Evolutionary conservation across 768 basidiomycete genomes (phyloP).

Genomic region (Kwoniella mangroviensis): DNA sequence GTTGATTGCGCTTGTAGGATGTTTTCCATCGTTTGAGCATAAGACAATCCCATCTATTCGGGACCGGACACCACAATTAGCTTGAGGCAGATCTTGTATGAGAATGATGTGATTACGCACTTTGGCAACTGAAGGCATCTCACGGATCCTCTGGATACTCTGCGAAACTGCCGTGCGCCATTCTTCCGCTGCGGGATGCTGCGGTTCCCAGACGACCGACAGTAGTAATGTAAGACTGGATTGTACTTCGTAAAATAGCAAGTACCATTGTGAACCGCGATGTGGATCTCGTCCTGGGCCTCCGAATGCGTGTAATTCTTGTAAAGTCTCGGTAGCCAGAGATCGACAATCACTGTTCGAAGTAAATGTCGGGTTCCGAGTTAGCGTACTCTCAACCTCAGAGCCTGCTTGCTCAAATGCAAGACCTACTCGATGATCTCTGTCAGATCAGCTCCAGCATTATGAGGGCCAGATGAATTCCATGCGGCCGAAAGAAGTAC

Average conservation of each 20-base stretch:
- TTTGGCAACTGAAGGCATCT: slow-evolving; percentile 2
- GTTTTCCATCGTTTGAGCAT: slow-evolving; percentile 4
- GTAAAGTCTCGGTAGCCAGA: neutral
- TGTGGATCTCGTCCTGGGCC: neutral
- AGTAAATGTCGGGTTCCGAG: no score
- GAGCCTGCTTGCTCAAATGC: neutral
- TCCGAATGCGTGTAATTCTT: neutral
- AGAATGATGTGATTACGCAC: neutral
- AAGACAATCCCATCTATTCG: slow-evolving; percentile 5
- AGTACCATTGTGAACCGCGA: slow-evolving; percentile 1
- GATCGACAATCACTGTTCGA: neutral
- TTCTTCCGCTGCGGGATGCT: neutral
- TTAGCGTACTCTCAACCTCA: no score
- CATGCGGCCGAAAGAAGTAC: neutral
- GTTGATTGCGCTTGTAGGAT: neutral
- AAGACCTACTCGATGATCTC: neutral
- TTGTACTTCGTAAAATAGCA: slow-evolving; percentile 2
- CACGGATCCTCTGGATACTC: slow-evolving; percentile 3
- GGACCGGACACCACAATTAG: neutral
- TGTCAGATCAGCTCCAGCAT: neutral
- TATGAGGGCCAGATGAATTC: slow-evolving; percentile 4
- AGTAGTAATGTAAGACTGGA: neutral
- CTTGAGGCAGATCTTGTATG: neutral
- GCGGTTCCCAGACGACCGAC: slow-evolving; percentile 1
- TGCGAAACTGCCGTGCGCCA: slow-evolving; percentile 4